Evolutionary conservation across 306 rosid species (phyloP), one percentile per base, ranked within the genome.

Genomic region (Prinsepia uniflora): DNA sequence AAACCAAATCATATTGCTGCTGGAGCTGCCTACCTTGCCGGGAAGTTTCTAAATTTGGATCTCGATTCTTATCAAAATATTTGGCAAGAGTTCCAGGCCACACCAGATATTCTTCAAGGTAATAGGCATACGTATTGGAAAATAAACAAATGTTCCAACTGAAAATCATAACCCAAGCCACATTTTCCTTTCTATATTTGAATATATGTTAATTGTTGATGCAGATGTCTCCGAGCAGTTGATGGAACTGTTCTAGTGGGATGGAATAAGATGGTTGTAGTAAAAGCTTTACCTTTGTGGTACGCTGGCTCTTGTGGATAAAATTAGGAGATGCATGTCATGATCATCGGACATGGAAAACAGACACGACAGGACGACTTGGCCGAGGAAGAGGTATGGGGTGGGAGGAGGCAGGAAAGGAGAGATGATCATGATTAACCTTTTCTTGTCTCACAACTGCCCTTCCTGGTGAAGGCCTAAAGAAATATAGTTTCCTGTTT

Each of bases 1-100:
- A 89, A 89, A 75, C 96, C 99, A 41, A 90, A 89, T 77, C 96
- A 95, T 72, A 95, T 95, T 74, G 99, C 99, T 19, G 99, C 96
- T 60, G 99, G 99, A 78, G 97, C 97, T 68, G 87, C 91, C 18
- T 89, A 82, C 83, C 96, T 95, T 68, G 97, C 97, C 36, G 90
- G 93, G 39, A 89, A 85, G 83, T 87, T 85, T 83, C 80, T 95
- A 66, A 84, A 89, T 82, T 69, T 91, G 86, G 96, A 95, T 81
- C 88, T 89, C 63, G 75, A 81, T 67, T 79, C 92, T 34, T 70
- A 76, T 78, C 88, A 82, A 66, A 91, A 73, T 78, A 86, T 95
- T 76, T 91, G 94, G 96, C 96, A 78, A 47, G 99, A 95, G 84
- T 87, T 91, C 62, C 83, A 91, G 83, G 79, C 96, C 11, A 86